A percentile compares a stretch with the other conserved stretches of the same genome.
These are phyloP conservation scores for Podosphaera leucotricha DNA, from an alignment of 2,329 filamentous ascomycete species.

Conservation along the genomic window DNA sequence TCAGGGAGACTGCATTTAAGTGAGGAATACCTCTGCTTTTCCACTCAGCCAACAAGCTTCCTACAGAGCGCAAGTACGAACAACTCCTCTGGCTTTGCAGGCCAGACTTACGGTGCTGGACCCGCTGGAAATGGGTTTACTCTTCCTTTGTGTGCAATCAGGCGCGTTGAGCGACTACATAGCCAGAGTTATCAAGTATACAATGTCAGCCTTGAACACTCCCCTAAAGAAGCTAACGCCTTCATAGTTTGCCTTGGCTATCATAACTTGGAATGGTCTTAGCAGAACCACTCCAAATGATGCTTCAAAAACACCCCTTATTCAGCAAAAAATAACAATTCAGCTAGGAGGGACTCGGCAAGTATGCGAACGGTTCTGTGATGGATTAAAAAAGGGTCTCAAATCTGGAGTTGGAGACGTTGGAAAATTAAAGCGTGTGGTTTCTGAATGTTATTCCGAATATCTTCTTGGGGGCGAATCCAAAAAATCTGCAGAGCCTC, in stretches of 20 bases:
- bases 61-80: conserved; percentile 53
- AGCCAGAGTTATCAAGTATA: conserved; percentile 61
- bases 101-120: conserved; percentile 77
- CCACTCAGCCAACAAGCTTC: conserved; percentile 77
- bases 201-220: background rate
- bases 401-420: conserved; percentile 74
- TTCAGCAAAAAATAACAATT: conserved; percentile 71
- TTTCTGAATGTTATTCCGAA: conserved; percentile 76
- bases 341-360: conserved; percentile 75
- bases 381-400: conserved; percentile 76
- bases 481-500: conserved; percentile 38
- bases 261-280: conserved; percentile 82
- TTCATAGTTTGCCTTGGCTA: conserved; percentile 58
- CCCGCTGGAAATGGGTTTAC: conserved; percentile 92
- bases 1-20: conserved; percentile 81
- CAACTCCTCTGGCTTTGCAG: conserved; percentile 66
- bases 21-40: conserved; percentile 91
- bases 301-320: conserved; percentile 15
- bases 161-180: conserved; percentile 76
- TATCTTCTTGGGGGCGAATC: conserved; percentile 45
- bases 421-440: conserved; percentile 57
- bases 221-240: conserved; percentile 7
- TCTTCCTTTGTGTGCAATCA: conserved; percentile 72
- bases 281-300: conserved; percentile 30
- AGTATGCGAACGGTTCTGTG: conserved; percentile 86